Evolutionary conservation across 1,284 basidiomycete species (phyloP).

Genomic region (Cryptococcus wingfieldii): DNA sequence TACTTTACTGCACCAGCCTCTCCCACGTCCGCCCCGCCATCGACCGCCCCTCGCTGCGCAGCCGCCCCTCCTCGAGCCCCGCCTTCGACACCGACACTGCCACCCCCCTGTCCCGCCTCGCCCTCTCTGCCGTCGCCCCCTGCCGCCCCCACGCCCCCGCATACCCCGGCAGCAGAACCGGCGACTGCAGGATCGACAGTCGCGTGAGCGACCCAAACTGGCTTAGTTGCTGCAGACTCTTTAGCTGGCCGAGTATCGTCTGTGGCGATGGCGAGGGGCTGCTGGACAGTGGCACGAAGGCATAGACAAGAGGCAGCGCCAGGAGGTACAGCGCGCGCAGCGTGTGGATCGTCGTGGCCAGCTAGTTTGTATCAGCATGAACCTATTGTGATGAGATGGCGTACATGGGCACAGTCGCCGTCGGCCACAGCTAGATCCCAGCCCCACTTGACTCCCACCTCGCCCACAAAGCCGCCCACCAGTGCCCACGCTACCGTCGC

Average conservation of each 20-base stretch:
- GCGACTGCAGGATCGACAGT: slow-evolving; percentile 14
- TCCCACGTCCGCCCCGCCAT: slow-evolving; percentile 20
- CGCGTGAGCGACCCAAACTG: slow-evolving; percentile 20
- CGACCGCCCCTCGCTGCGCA: slow-evolving; percentile 6
- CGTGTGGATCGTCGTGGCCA: slow-evolving; percentile 25
- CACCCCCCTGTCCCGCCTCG: slow-evolving; percentile 11
- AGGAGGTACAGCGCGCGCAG: slow-evolving; percentile 24
- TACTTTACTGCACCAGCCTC: slow-evolving; percentile 6
- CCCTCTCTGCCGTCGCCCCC: neutral
- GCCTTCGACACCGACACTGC: slow-evolving; percentile 2
- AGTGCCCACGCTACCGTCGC: slow-evolving; percentile 18
- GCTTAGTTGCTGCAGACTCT: slow-evolving; percentile 13
- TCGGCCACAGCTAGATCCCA: slow-evolving; percentile 24
- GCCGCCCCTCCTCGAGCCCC: slow-evolving; percentile 6
- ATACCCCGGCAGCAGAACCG: neutral
- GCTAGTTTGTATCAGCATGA: neutral
- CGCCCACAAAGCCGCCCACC: slow-evolving; percentile 3
- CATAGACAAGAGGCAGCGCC: slow-evolving; percentile 26
- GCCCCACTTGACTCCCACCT: slow-evolving; percentile 10
- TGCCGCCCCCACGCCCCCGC: neutral
- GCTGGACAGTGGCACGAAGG: slow-evolving; percentile 24
- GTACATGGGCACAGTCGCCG: slow-evolving; percentile 33
- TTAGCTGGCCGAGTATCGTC: slow-evolving; percentile 4
- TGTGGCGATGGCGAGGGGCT: neutral
- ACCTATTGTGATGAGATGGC: slow-evolving; percentile 5